These are phyloP conservation scores for Vishniacozyma victoriae DNA, from an alignment of 768 basidiomycete species.

Conservation along the genomic window DNA sequence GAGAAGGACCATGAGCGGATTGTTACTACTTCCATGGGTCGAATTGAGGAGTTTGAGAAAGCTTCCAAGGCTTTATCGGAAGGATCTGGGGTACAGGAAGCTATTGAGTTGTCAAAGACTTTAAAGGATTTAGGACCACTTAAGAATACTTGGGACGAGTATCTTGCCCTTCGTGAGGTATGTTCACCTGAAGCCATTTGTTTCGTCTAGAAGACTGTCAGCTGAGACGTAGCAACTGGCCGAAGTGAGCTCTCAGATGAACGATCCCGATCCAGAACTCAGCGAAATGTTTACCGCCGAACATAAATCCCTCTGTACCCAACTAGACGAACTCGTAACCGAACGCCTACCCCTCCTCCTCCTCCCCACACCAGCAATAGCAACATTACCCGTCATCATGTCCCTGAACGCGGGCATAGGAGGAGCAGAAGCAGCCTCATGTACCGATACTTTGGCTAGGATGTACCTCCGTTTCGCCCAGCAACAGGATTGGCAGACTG, in stretches of 20 bases:
- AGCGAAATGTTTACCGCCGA: conserved; percentile 68
- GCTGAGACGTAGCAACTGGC: too few relatives aligned
- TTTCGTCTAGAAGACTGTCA: too few relatives aligned
- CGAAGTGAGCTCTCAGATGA: too few relatives aligned
- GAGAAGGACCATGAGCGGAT: too few relatives aligned
- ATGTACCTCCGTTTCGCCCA: conserved; percentile 73
- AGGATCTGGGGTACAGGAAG: too few relatives aligned
- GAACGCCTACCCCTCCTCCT: conserved; percentile 61
- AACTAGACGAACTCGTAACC: conserved; percentile 37
- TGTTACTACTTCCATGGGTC: too few relatives aligned
- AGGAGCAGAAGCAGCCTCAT: conserved; percentile 79
- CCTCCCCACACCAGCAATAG: conserved; percentile 64
- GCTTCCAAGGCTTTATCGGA: too few relatives aligned
- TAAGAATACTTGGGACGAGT: conserved; percentile 62
- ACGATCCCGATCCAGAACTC: conserved; percentile 70
- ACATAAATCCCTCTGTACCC: conserved; percentile 51
- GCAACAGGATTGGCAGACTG: conserved; percentile 58
- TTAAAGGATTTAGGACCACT: conserved; percentile 69
- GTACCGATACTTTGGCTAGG: conserved; percentile 66
- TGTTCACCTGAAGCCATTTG: conserved; percentile 22
- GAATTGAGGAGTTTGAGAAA: too few relatives aligned
- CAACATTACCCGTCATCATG: conserved; percentile 66
- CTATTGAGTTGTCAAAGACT: conserved; percentile 58
- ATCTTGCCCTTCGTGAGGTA: conserved; percentile 57
- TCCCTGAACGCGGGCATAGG: conserved; percentile 92